Conservation (phyloP, 805 yeast genomes). For the Yarrowia deformans region DNA sequence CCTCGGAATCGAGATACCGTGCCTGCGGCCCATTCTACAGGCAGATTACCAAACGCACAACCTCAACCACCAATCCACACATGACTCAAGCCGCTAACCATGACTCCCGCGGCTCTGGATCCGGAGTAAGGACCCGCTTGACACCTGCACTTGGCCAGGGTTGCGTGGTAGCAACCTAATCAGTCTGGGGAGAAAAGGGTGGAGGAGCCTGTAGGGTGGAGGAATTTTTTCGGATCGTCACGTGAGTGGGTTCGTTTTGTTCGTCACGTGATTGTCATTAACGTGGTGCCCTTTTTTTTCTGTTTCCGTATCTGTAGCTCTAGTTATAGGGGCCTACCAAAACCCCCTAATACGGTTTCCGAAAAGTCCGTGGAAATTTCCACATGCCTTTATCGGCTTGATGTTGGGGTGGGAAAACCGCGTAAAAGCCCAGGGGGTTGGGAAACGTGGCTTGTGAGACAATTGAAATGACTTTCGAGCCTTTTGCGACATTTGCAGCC, state of each 20-base stretch:
- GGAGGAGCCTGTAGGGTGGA: neutral
- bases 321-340: neutral
- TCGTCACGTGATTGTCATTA: neutral
- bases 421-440: neutral
- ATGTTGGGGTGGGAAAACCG: neutral
- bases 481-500: neutral
- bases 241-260: neutral
- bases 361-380: neutral
- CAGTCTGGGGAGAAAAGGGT: neutral
- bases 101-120: neutral
- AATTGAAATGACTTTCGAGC: neutral
- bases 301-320: neutral
- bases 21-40: no score
- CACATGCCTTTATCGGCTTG: neutral
- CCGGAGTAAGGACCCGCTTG: neutral
- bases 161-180: neutral
- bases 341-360: neutral
- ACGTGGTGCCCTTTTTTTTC: neutral
- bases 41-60: no score
- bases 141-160: neutral
- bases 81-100: neutral
- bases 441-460: neutral
- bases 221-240: neutral
- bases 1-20: no score
- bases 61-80: no score